Conservation (phyloP, 2,329 filamentous ascomycete genomes). For the Gliomastix tumulicola region DNA sequence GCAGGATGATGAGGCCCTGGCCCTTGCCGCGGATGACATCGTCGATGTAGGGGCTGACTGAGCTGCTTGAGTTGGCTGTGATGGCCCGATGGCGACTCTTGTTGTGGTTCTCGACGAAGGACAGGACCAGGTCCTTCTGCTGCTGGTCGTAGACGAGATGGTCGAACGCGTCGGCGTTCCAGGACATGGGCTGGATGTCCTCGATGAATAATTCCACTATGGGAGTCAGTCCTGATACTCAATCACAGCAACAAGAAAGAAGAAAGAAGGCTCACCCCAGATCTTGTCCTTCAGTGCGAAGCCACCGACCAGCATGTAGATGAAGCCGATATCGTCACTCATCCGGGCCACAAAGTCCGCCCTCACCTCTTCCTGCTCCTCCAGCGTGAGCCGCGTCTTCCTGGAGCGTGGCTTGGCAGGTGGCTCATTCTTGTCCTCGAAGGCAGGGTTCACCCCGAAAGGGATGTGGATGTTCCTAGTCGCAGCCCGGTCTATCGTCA, state of each 20-base stretch:
- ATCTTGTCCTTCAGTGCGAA: slow-evolving; percentile 38
- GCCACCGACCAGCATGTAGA: slow-evolving; percentile 32
- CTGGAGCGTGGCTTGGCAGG: slow-evolving; percentile 1
- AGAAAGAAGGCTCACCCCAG: slow-evolving; percentile 25
- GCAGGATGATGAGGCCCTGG: slow-evolving; percentile 34
- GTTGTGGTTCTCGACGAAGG: slow-evolving; percentile 37
- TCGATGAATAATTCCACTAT: slow-evolving; percentile 28
- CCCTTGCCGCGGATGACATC: slow-evolving; percentile 36
- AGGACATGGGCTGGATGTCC: slow-evolving; percentile 30
- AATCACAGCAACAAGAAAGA: neutral
- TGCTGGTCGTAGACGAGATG: slow-evolving; percentile 39
- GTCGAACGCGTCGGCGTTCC: slow-evolving; percentile 37
- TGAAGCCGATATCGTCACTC: slow-evolving; percentile 24
- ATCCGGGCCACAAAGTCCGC: slow-evolving; percentile 33
- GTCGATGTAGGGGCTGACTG: no score
- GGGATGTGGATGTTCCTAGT: no score
- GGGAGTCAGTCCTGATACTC: neutral
- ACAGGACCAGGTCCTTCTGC: slow-evolving; percentile 38
- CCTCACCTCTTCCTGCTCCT: slow-evolving; percentile 22
- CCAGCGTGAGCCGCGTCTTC: slow-evolving; percentile 14
- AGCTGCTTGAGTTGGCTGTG: slow-evolving; percentile 5
- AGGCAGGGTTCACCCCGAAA: neutral
- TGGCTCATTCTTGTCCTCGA: slow-evolving; percentile 6
- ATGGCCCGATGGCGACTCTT: slow-evolving; percentile 9
- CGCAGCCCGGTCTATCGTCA: no score